Conservation (phyloP, 225 moss, liverwort and hornwort species). For the Pseudisothecium myosuroides region DNA sequence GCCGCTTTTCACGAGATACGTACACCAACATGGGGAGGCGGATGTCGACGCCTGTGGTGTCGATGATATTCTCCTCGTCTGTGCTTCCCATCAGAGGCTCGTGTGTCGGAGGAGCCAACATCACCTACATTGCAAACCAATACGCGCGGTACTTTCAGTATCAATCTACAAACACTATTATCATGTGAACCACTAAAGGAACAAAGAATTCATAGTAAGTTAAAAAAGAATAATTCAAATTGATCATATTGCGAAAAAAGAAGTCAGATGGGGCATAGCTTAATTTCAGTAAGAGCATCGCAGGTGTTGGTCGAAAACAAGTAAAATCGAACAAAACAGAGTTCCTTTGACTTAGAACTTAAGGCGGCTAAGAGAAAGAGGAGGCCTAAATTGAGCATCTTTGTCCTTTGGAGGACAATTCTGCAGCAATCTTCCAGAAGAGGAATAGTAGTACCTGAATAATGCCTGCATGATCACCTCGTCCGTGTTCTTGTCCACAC, state of each 20-base stretch:
- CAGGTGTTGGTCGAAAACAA: background rate
- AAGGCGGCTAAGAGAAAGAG: background rate
- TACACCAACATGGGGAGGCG: slow-evolving; percentile 95
- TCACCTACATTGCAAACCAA: slow-evolving; percentile 36
- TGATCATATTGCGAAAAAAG: background rate
- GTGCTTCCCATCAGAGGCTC: slow-evolving; percentile 70
- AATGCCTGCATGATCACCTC: slow-evolving; percentile 87
- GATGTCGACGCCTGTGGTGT: slow-evolving; percentile 72
- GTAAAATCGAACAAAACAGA: background rate
- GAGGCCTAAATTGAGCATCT: background rate
- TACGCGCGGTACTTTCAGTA: background rate
- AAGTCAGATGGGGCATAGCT: too few relatives aligned
- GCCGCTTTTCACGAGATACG: slow-evolving; percentile 82
- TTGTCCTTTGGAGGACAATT: background rate
- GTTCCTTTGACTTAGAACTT: background rate
- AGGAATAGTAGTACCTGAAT: slow-evolving; percentile 38
- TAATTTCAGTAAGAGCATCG: background rate
- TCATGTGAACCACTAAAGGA: background rate
- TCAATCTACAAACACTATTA: background rate
- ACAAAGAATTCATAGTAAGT: background rate
- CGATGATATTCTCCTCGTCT: slow-evolving; percentile 80
- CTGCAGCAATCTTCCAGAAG: background rate
- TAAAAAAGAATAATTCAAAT: background rate
- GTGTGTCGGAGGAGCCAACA: slow-evolving; percentile 69
- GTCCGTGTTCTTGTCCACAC: slow-evolving; percentile 65